Base-by-base conservation (phyloP, 495 filamentous ascomycete species). In the Cairneyella variabilis region DNA sequence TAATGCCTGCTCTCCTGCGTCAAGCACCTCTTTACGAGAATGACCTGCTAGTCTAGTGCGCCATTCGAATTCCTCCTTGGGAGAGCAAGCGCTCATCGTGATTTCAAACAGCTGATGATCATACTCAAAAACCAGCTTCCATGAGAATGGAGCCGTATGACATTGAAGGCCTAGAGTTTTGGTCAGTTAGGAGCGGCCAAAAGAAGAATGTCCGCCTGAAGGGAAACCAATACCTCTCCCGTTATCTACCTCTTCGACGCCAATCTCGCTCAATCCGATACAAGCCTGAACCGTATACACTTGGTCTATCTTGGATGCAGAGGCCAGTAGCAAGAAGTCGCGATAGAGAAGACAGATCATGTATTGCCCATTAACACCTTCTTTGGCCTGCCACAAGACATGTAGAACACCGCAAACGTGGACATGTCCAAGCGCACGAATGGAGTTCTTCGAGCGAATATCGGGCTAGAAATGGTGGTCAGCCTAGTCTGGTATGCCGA, bases 91-190 rank as follows among this genome's bases (percentile, higher is more conserved):
- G 61, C 88, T 95, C 62, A 96, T 74, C 18, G 96, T 83, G 26
- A 96, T 63, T 69, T 97, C 93, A 64, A 85, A 93, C 17, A 88
- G 77, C 36, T 85, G 83, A 54, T 88, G 77, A 39, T 85, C 76
- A 37, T 80, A 77, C 59, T 91, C 85, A 59, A 97, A 97, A 14
- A 88, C 73, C n/a, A 97, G 64, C 66, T 97, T 98, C 92, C 91
- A 97, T 2, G 90, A 91, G 65, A 89, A 89, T 11, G 84, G 82
- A 18, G 88, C 90, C 17, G 84, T 88, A 62, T 92, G 82, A 63
- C 90, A 97, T 70, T 86, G 88, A 6, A 96, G 67, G 2, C 91
- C 91, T 95, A 56, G 42, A 14, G 6, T 27, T 14, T 21, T 9
- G 21, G 44, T 47, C 16, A 47, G 12, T 27, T 43, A 21, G n/a